A percentile compares a stretch with the other conserved stretches of the same genome.
These are phyloP conservation scores for Trichoderma sp. DNA, from an alignment of 2,329 filamentous ascomycete species.

Conservation along the genomic window DNA sequence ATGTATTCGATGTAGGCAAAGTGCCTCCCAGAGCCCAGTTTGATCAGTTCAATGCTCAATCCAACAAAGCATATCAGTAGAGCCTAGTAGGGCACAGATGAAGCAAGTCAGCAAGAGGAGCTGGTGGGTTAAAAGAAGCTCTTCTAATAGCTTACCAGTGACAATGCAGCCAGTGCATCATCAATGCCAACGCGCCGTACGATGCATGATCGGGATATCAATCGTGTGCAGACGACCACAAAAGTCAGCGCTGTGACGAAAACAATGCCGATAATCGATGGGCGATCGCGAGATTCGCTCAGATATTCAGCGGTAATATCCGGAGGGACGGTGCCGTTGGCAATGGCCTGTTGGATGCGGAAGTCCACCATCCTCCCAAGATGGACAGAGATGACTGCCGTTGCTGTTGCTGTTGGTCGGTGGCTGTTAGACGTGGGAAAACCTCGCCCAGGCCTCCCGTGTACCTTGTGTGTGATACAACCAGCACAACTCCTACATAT, in stretches of 20 bases:
- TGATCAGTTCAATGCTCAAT: conserved; percentile 43
- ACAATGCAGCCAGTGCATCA: conserved; percentile 36
- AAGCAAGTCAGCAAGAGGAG: background rate
- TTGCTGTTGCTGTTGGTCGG: background rate
- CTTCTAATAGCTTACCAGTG: conserved; percentile 31
- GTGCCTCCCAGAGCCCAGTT: conserved; percentile 46
- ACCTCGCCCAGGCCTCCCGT: conserved; percentile 2
- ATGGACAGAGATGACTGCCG: background rate
- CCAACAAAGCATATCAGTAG: conserved; percentile 42
- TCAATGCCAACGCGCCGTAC: conserved; percentile 39
- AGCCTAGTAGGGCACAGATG: conserved; percentile 24
- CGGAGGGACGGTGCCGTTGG: conserved; percentile 35
- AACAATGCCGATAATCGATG: conserved; percentile 40
- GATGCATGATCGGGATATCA: conserved; percentile 36
- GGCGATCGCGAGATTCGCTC: conserved; percentile 35
- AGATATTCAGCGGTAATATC: conserved; percentile 35
- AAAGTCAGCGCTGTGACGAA: conserved; percentile 36
- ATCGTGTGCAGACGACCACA: conserved; percentile 34
- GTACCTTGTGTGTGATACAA: background rate
- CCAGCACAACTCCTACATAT: background rate
- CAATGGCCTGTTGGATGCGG: conserved; percentile 32
- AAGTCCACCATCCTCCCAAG: conserved; percentile 26
- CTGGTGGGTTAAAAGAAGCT: background rate
- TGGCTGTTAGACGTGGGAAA: background rate
- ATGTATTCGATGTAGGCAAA: conserved; percentile 47